Evolutionary conservation across 1,139 yeast genomes (phyloP), one percentile per base, ranked within the genome.

Genomic region (Hyphopichia khmerensis): DNA sequence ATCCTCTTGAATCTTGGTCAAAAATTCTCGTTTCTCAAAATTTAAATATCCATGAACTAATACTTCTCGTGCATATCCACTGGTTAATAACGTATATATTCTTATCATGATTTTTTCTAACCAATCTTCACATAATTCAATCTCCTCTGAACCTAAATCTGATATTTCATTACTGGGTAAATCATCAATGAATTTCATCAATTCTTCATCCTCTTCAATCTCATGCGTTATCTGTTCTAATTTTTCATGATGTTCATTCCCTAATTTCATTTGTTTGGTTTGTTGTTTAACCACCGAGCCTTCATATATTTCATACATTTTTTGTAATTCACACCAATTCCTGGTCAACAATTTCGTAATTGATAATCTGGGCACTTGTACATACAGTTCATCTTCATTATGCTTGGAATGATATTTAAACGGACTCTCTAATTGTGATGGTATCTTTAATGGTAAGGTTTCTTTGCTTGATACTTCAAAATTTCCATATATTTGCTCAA

Each of bases 11-110:
- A 38, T 31, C 13, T 44, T 46, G 1, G 55, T 49, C 1, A 65
- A 48, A 27, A 75, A 55, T 6, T 48, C 44, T 2, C 62, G 59
- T 1, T 52, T 45, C 0, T 55, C 45, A 1, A 67, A 47, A 49
- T 76, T 64, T 16, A 80, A 49, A 48, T 73, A 78, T 2, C 79
- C 78, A 56, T 82, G 85, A 5, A 81, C 73, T 40, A 80, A 58
- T 4, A 84, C 56, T 54, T 85, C 91, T 47, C 90, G 65, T 1
- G 86, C 81, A 44, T 75, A 75, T 0, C 86, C 80, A 9, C 59
- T 59, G 4, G 62, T 51, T 14, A 79, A 57, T 18, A 82, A 56
- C 14, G 63, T 59, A 17, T 65, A 54, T 24, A 80, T 46, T 34
- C 75, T 60, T 17, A 48, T 48, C 2, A 71, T 58, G 1, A 66